Evolutionary conservation across 176 grass and related monocot species (phyloP), one percentile per base, ranked within the genome.

Genomic region (Bromus sterilis): DNA sequence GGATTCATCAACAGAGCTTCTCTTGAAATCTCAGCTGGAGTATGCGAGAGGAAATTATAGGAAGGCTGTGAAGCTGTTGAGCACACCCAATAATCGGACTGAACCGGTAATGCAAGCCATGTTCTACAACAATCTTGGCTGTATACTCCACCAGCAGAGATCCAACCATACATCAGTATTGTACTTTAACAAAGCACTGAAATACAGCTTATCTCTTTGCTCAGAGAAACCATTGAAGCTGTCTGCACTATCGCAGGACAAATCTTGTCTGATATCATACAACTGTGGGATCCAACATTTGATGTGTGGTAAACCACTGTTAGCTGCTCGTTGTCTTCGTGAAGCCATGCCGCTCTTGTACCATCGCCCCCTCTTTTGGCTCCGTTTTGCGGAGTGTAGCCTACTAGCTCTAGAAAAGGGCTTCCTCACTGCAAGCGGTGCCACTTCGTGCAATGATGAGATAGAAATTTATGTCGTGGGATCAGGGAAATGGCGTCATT

Each of bases 21-120:
- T 94, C 42, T 84, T 97, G 70, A 97, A 97, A 76, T 92, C 94
- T 76, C 94, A 97, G 80, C 89, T 97, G 85, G 94, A 97, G 76
- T 97, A 97, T 89, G 85, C 94, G 57, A 85, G 94, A 72, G 89
- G 92, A 7, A 97, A 97, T 60, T 87, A 94, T 79, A 82, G 94
- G 42, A 97, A 97, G 78, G 94, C 94, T 81, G 87, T 97, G 74
- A 97, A 97, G 80, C 80, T 97, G 23, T 87, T 97, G 87, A 89
- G 82, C 51, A 90, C 91, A 70, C 81, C 87, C 26, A 88, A 83
- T 92, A 97, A 94, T 73, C 87, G 85, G 58, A 90, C 92, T 81
- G 94, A 97, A 55, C 88, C 89, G n/a, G 78, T 70, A 59, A 89
- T 89, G 82, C 77, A 85, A 75, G 75, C 86, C 42, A 94, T 94